These are phyloP conservation scores for Ophiostoma ulmi DNA, from an alignment of 2,329 filamentous ascomycete species.

Conservation along the genomic window DNA sequence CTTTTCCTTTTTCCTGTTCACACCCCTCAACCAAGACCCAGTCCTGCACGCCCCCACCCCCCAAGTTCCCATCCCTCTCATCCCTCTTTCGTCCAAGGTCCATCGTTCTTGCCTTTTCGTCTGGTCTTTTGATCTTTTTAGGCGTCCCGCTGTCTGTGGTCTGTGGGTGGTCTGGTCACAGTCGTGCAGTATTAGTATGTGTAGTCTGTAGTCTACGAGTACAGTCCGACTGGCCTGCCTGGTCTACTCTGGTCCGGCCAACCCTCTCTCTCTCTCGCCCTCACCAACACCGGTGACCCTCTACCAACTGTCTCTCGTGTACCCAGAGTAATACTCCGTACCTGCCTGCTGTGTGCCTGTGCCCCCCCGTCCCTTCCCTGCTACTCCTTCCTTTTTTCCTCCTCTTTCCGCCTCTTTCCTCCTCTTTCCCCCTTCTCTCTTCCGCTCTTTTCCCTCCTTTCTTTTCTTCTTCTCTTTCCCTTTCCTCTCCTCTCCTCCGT, in stretches of 20 bases:
- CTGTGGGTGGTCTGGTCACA: slow-evolving; percentile 3
- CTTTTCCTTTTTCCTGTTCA: slow-evolving; percentile 23
- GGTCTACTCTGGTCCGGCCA: background rate
- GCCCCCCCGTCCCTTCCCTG: slow-evolving; percentile 9
- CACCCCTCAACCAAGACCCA: slow-evolving; percentile 24
- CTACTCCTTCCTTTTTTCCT: background rate
- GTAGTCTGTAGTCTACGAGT: background rate
- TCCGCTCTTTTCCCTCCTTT: slow-evolving; percentile 27
- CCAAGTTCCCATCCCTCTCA: slow-evolving; percentile 20
- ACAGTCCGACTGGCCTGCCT: background rate
- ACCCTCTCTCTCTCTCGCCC: too few relatives aligned
- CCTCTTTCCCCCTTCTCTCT: slow-evolving; percentile 20
- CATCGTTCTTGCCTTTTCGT: slow-evolving; percentile 16
- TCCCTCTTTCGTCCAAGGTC: slow-evolving; percentile 22
- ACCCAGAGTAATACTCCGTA: background rate
- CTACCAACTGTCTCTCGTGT: background rate
- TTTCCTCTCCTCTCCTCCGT: slow-evolving; percentile 18
- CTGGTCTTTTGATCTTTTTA: slow-evolving; percentile 6
- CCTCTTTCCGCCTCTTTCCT: slow-evolving; percentile 9
- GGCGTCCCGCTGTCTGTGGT: background rate
- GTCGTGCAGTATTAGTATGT: background rate
- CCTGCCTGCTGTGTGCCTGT: slow-evolving; percentile 4
- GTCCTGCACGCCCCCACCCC: slow-evolving; percentile 21
- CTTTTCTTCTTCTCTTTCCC: slow-evolving; percentile 16
- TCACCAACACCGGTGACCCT: background rate